Base-by-base conservation (phyloP, 345 rosid genomes). In the Lepidium africanum region DNA sequence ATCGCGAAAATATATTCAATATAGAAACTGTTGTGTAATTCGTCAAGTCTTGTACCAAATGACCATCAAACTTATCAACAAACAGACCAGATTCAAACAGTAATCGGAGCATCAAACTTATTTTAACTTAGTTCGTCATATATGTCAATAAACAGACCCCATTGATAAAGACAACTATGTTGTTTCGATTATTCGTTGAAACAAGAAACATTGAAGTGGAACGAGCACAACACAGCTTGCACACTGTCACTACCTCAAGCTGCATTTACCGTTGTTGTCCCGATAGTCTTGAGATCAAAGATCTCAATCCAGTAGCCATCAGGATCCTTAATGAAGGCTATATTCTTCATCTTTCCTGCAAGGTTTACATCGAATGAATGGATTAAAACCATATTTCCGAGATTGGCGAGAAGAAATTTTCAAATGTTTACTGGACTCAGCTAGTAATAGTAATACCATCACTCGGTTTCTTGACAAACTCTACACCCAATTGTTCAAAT, bases 221-320 rank as follows among this genome's bases (percentile, higher is more conserved):
- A 33, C n/a, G 67, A 33, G 9, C 38, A 70, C 52, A 42, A 61
- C 43, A 40, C 60, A 39, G 27, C 9, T 11, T 2, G 5, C 21
- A 3, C 43, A 52, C 14, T 12, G 15, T 9, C n/a, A 40, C 51
- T 33, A 35, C 50, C 71, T 88, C 85, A 90, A 65, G 82, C 79
- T 65, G 78, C 82, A 41, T 27, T 3, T 25, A 10, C 72, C 6
- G 84, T 2, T 13, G 67, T 35, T 36, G 65, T 76, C 35, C 85
- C 83, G 25, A 87, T 86, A 51, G 73, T 81, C 56, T 81, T 84
- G 64, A 85, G 85, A 74, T 94, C 96, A 55, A 91, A 91, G 81
- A 94, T 91, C 81, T 94, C 96, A 40, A 87, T 91, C 96, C 96
- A 87, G 72, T 94, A 86, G 78, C 96, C 93, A 82, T 91, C 97